Conservation (phyloP, 257 asterid species). For the Henckelia pumila region DNA sequence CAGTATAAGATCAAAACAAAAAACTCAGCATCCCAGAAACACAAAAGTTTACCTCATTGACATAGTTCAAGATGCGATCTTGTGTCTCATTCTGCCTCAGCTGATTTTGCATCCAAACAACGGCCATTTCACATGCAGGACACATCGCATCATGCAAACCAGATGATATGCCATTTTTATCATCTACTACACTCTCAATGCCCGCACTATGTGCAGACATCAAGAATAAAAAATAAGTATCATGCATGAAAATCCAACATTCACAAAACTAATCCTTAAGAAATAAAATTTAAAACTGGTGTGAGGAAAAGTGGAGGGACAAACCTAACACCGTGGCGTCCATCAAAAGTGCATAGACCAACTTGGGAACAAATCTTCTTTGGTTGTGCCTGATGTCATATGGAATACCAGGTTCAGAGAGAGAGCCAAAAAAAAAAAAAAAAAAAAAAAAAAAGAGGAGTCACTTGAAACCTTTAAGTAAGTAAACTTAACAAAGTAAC, state of each 20-base stretch:
- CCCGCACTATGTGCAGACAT: slow-evolving; percentile 45
- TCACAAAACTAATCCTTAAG: not conserved
- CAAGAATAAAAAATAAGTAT: not conserved
- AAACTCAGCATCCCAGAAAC: not conserved
- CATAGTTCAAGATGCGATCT: slow-evolving; percentile 46
- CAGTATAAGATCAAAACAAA: not conserved
- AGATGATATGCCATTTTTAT: slow-evolving; percentile 31
- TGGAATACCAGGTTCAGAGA: not conserved
- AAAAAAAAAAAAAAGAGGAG: not conserved
- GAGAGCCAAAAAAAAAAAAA: too few species aligned
- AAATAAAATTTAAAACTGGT: not conserved
- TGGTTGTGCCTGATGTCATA: slow-evolving; percentile 48
- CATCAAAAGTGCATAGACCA: slow-evolving; percentile 70
- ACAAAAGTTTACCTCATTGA: slow-evolving; percentile 49
- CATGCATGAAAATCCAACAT: not conserved
- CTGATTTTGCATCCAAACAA: slow-evolving; percentile 61
- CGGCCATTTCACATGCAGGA: slow-evolving; percentile 70
- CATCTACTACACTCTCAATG: slow-evolving; percentile 55
- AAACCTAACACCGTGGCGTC: slow-evolving; percentile 70
- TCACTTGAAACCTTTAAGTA: not conserved
- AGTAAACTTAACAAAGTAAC: not conserved
- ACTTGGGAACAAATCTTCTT: slow-evolving; percentile 70
- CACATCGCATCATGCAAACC: slow-evolving; percentile 48
- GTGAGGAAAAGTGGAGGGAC: slow-evolving; percentile 4
- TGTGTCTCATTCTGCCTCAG: slow-evolving; percentile 64